These are phyloP conservation scores for Ceratobasidium sp. DNA, from an alignment of 1,284 basidiomycete species.

Conservation along the genomic window DNA sequence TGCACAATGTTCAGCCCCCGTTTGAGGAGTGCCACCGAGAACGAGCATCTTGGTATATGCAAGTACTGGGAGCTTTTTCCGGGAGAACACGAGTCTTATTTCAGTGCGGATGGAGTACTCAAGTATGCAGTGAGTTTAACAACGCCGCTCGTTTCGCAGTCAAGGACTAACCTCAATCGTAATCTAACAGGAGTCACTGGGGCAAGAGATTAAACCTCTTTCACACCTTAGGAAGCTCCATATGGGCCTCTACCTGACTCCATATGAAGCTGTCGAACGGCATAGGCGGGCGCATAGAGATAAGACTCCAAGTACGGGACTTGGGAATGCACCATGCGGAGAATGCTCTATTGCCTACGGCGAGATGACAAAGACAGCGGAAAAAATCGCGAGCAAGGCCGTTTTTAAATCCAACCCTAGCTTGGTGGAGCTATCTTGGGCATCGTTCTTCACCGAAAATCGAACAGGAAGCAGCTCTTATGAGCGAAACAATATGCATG, in stretches of 20 bases:
- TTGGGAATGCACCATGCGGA: neutral
- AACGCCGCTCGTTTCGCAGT: neutral
- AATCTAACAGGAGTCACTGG: conserved; percentile 5
- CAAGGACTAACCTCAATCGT: neutral
- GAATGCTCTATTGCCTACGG: neutral
- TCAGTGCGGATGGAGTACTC: conserved; percentile 10
- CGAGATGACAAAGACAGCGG: neutral
- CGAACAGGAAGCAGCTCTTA: neutral
- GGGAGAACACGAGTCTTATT: conserved; percentile 18
- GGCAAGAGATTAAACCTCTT: neutral
- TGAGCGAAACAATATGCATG: neutral
- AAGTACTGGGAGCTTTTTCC: conserved; percentile 21
- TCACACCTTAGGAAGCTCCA: conserved; percentile 1
- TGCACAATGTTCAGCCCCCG: conserved; percentile 29
- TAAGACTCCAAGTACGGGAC: neutral
- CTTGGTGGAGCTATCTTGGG: conserved; percentile 8
- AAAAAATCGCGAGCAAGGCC: neutral
- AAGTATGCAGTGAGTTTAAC: conserved; percentile 26
- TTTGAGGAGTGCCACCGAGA: neutral
- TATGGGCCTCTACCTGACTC: conserved; percentile 26
- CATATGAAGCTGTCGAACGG: conserved; percentile 15
- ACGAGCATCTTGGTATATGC: neutral
- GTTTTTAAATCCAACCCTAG: neutral
- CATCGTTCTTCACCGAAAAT: conserved; percentile 21
- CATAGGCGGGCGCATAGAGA: neutral